Base-by-base conservation (phyloP, 768 basidiomycete genomes). In the Leccinellum luteum region DNA sequence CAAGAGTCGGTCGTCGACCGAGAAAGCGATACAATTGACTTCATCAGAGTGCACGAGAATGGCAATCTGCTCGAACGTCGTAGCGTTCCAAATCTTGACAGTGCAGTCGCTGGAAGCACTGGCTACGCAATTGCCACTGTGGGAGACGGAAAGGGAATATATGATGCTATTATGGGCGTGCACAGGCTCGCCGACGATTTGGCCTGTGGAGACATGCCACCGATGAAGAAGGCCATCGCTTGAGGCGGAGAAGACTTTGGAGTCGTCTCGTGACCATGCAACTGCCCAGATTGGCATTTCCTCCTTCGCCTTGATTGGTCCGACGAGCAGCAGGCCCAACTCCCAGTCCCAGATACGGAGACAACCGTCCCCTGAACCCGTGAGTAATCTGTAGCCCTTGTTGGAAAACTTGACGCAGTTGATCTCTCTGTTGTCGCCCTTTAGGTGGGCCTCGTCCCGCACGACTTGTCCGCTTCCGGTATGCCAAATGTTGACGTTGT, bases 1-100 rank as follows among this genome's bases (percentile, higher is more conserved):
- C n/a, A 72, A 50, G 52, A 62, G 63, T 55, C 69, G 55, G 52
- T 66, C 67, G 59, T 74, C 71, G 49, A 52, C 27, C 3, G 70
- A 72, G 58, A 74, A 74, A 47, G 70, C 35, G 51, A 69, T 47
- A 23, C 64, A 73, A 19, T 66, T 66, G 48, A 73, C 70, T 34
- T 69, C 68, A 25, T 70, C 52, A 6, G 61, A 62, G 47, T 69
- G 68, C 28, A 31, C 48, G 27, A 69, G 51, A 38, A 51, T 56
- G 21, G 69, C 69, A 54, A 69, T 52, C 45, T 64, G 64, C 32
- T 69, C 64, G 17, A 69, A 59, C 10, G 66, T 71, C 4, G 52
- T 62, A 48, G 67, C 45, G 7, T 69, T 69, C 68, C 68, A 69
- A 64, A 69, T 61, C 30, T 66, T 71, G 57, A 71, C 69, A 8